phyloP scores from a whole-genome alignment of 2,329 filamentous ascomycete genomes.

The Apiospora arundinis region DNA sequence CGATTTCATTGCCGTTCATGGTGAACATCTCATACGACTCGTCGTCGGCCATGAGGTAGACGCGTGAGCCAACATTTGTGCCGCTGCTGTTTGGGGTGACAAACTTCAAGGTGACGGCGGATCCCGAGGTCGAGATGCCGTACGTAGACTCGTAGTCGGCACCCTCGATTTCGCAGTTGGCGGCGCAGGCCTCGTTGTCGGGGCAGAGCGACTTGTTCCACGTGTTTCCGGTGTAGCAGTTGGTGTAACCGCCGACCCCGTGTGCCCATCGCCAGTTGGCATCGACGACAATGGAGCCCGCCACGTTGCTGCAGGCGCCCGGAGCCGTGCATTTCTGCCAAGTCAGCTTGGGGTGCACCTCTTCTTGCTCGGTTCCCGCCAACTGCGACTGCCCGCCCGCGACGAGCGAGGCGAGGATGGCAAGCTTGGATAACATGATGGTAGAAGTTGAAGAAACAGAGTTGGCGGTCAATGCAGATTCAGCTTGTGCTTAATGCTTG shows the following conservation, averaged over 20 bases:
- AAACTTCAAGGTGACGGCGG: constrained; percentile 53
- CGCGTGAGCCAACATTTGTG: constrained; percentile 48
- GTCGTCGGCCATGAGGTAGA: constrained; percentile 61
- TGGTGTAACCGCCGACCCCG: constrained; percentile 44
- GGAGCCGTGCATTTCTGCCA: constrained; percentile 54
- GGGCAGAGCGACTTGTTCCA: constrained; percentile 40
- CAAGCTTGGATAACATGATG: constrained; percentile 39
- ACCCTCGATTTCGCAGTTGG: constrained; percentile 49
- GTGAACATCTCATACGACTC: constrained; percentile 62
- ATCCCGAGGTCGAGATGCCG: constrained; percentile 50
- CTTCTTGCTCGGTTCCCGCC: constrained; percentile 47
- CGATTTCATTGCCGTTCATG: constrained; percentile 64
- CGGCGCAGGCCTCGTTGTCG: constrained; percentile 43
- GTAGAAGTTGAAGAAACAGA: constrained; percentile 27
- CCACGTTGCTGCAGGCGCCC: constrained; percentile 51
- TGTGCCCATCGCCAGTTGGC: constrained; percentile 57
- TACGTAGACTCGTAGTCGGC: constrained; percentile 49
- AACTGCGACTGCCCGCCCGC: constrained; percentile 50
- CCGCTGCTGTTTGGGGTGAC: constrained; percentile 50
- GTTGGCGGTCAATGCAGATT: background rate
- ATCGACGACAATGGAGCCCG: constrained; percentile 56
- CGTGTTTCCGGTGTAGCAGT: constrained; percentile 51
- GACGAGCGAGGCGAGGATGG: constrained; percentile 42
- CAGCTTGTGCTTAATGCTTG: background rate
- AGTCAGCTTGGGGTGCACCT: constrained; percentile 54